A percentile compares a stretch with the other conserved stretches of the same genome.
phyloP scores from a whole-genome alignment of 2,329 filamentous ascomycete species.

The Trichophyton equinum region DNA sequence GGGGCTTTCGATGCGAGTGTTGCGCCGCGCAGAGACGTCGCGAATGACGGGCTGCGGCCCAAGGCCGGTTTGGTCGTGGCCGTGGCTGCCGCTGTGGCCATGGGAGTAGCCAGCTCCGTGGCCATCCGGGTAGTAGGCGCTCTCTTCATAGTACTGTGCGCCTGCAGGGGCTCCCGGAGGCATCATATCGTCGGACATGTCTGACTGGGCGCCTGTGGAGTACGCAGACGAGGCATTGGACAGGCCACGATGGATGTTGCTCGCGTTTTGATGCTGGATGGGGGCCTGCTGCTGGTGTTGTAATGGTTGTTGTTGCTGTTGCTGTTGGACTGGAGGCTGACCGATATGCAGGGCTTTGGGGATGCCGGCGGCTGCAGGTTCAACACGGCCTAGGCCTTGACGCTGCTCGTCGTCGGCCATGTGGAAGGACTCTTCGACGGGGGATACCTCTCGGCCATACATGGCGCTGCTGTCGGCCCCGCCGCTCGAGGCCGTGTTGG shows the following conservation, averaged over 20 bases:
- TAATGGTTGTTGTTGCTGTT: constrained; percentile 39
- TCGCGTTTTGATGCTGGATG: background rate
- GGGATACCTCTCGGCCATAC: constrained; percentile 45
- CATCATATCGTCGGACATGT: constrained; percentile 45
- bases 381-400: constrained; percentile 54
- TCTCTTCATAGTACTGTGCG: constrained; percentile 42
- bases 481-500: constrained; percentile 66
- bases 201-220: constrained; percentile 65
- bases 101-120: background rate
- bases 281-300: constrained; percentile 37
- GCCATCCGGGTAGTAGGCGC: constrained; percentile 42
- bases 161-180: constrained; percentile 35
- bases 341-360: background rate
- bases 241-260: constrained; percentile 62
- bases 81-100: constrained; percentile 1
- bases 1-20: constrained; percentile 87
- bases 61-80: constrained; percentile 32
- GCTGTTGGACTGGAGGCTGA: background rate
- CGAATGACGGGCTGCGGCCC: constrained; percentile 66
- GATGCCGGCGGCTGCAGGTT: constrained; percentile 54
- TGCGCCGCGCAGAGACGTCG: constrained; percentile 81
- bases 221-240: constrained; percentile 96
- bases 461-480: constrained; percentile 43
- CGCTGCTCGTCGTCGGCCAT: constrained; percentile 49
- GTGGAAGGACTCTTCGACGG: constrained; percentile 46